Percentiles rank a stretch among this genome's conserved stretches.
Evolutionary conservation across 2,329 filamentous ascomycete species (phyloP).

Genomic region (Fusarium haematococcum): DNA sequence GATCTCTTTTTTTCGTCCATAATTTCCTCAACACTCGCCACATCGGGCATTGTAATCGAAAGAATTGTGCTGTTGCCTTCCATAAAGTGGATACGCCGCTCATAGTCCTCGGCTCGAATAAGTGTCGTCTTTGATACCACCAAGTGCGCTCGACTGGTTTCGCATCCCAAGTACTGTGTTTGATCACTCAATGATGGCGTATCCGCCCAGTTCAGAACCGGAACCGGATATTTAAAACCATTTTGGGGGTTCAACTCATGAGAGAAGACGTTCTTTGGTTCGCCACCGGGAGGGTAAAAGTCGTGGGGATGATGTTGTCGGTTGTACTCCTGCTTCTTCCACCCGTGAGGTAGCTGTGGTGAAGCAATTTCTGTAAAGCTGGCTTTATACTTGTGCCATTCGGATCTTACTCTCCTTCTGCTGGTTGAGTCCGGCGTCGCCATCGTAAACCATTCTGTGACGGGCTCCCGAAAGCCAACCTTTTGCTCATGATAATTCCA

Average conservation of each 20-base stretch:
- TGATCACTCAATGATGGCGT: slow-evolving; percentile 13
- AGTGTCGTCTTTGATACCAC: background rate
- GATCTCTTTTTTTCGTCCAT: background rate
- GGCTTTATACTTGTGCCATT: slow-evolving; percentile 11
- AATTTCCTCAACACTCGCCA: background rate
- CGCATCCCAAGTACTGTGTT: slow-evolving; percentile 7
- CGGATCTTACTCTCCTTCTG: slow-evolving; percentile 6
- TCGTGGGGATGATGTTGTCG: background rate
- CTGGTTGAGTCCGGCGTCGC: background rate
- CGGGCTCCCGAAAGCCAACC: slow-evolving; percentile 11
- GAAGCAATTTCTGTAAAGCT: background rate
- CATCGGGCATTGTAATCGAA: slow-evolving; percentile 2
- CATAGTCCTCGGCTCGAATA: background rate
- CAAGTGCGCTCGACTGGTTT: slow-evolving; percentile 6
- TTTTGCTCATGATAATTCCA: slow-evolving; percentile 25
- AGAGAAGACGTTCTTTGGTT: background rate
- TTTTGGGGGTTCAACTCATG: background rate
- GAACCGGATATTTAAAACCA: slow-evolving; percentile 2
- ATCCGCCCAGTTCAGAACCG: slow-evolving; percentile 9
- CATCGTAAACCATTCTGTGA: slow-evolving; percentile 13
- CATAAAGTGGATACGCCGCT: background rate
- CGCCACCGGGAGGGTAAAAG: background rate
- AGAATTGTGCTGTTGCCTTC: background rate
- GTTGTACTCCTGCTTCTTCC: background rate
- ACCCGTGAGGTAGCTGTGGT: background rate